These are phyloP conservation scores for Aureobasidium sp. DNA, from an alignment of 2,329 filamentous ascomycete species.

Conservation along the genomic window DNA sequence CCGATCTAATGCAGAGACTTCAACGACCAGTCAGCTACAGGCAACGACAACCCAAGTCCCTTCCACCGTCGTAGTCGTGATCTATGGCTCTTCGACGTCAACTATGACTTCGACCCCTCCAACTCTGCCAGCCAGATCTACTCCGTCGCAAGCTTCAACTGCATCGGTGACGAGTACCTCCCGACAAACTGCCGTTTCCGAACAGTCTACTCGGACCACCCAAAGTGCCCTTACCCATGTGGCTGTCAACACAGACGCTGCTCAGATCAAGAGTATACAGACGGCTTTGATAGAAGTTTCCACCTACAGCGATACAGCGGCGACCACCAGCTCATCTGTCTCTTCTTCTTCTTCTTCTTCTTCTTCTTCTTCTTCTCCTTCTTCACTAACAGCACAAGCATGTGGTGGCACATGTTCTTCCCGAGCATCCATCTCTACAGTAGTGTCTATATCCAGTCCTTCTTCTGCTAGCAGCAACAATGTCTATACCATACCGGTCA, in stretches of 20 bases:
- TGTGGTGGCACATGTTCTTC: no score
- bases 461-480: not conserved
- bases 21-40: not conserved
- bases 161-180: not conserved
- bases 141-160: not conserved
- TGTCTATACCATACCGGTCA: not conserved
- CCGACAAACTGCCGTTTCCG: not conserved
- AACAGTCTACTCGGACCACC: not conserved
- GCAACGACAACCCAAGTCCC: not conserved
- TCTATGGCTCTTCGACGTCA: slow-evolving; percentile 13
- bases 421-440: not conserved
- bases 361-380: no score
- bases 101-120: slow-evolving; percentile 1
- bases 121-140: not conserved
- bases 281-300: not conserved
- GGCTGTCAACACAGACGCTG: not conserved
- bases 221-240: not conserved
- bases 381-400: no score
- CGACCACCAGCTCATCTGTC: not conserved
- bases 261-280: not conserved
- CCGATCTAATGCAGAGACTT: not conserved
- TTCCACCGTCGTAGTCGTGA: not conserved
- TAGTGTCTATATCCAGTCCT: not conserved
- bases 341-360: no score
- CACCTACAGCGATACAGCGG: not conserved